A percentile compares a stretch with the other conserved stretches of the same genome.
phyloP scores from a whole-genome alignment of 352 stramenopile genomes.

The Pythium utonaiense region DNA sequence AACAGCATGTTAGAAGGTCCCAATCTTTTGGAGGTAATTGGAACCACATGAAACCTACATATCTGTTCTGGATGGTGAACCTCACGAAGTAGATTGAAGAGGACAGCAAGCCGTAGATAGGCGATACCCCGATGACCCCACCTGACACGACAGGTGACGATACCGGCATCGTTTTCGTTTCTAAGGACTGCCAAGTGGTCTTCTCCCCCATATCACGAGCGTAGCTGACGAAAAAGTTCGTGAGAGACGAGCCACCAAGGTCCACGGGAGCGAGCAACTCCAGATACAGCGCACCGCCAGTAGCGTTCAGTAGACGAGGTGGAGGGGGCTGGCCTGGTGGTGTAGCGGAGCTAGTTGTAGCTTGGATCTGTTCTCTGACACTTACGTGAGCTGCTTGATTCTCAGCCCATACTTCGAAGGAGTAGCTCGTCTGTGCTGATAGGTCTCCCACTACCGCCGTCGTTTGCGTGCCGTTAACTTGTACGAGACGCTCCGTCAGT shows the following conservation, averaged over 20 bases:
- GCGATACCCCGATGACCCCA: background rate
- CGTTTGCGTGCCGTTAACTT: constrained; percentile 10
- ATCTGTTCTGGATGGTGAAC: constrained; percentile 4
- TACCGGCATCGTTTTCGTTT: background rate
- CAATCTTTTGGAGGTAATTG: background rate
- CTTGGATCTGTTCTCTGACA: background rate
- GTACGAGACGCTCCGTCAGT: constrained; percentile 1
- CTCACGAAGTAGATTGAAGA: constrained; percentile 18
- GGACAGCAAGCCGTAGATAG: constrained; percentile 15
- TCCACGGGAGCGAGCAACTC: constrained; percentile 33
- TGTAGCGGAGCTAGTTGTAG: constrained; percentile 14
- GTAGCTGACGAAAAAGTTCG: constrained; percentile 29
- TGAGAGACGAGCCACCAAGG: constrained; percentile 31
- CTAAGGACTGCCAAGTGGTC: constrained; percentile 7
- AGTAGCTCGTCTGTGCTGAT: constrained; percentile 22
- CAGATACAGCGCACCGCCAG: constrained; percentile 41
- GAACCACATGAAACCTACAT: constrained; percentile 5
- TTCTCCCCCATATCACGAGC: constrained; percentile 21
- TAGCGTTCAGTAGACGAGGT: constrained; percentile 32
- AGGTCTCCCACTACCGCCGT: constrained; percentile 25
- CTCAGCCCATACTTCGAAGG: constrained; percentile 26
- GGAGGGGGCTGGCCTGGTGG: constrained; percentile 23
- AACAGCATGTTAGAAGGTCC: constrained; percentile 4
- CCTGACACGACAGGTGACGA: background rate
- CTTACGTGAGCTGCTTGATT: constrained; percentile 27